Evolutionary conservation across 495 filamentous ascomycete species (phyloP), one percentile per base, ranked within the genome.

Genomic region (Polyplosphaeria fusca): DNA sequence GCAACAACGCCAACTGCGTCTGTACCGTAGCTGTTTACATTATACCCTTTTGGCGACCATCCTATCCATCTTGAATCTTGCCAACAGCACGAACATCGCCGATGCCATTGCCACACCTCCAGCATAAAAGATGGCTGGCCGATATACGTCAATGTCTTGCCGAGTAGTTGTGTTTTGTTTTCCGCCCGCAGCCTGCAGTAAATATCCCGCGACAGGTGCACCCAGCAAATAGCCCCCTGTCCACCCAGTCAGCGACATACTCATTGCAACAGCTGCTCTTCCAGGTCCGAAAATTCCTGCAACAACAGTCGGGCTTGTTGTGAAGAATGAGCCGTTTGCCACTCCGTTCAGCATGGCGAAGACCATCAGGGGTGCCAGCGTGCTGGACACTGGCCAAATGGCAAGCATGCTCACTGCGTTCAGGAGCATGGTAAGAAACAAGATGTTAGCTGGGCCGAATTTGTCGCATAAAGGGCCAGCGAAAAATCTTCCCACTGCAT

Each of bases 211-310:
- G 65, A 84, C 83, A 1, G 81, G 81, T 1, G 77, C 74, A 4
- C 81, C 80, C 46, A 70, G 55, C 23, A 58, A 52, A 47, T 54
- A 37, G 22, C 35, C 47, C n/a, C 78, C 80, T 41, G 74, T 71
- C 81, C 80, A 85, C 1, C 81, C 78, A 9, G 77, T 82, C 1
- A 82, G 75, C 46, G 79, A 71, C 81, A 85, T 84, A 0, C 78
- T 78, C 77, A 85, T 80, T 0, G 76, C 81, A 19, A 82, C 75
- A 32, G 76, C 70, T 41, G 80, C 78, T 11, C 77, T 67, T 1
- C 73, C 73, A 2, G 76, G 77, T 0, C 80, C 79, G 67, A 83
- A 81, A 11, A 82, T 72, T 61, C 75, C 78, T 1, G 77, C 78
- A 1, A 83, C 77, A 5, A 80, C 81, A 4, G 82, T 86, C 2